phyloP scores from a whole-genome alignment of 2,329 filamentous ascomycete species.

The Verticillium nubilum region DNA sequence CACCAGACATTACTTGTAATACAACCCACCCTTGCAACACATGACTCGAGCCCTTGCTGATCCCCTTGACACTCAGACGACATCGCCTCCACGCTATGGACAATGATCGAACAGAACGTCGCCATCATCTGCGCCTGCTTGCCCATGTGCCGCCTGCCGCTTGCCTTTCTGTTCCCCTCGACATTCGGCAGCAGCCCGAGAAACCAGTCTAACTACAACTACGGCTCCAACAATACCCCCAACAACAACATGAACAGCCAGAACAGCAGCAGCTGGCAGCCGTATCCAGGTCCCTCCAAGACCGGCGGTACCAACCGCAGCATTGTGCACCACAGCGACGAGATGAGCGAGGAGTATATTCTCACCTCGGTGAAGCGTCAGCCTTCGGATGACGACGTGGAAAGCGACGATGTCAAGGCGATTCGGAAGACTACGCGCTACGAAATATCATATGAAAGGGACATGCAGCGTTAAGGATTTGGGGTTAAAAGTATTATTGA shows the following conservation, averaged over 20 bases:
- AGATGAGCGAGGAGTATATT: conserved; percentile 29
- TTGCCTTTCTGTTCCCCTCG: conserved; percentile 27
- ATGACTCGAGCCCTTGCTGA: too few relatives aligned
- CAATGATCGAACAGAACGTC: conserved; percentile 31
- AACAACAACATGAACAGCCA: neutral
- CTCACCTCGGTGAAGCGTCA: conserved; percentile 16
- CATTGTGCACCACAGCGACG: conserved; percentile 19
- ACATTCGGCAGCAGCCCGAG: conserved; percentile 18
- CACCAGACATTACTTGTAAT: conserved; percentile 29
- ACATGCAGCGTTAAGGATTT: neutral
- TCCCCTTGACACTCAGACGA: conserved; percentile 18
- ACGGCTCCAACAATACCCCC: conserved; percentile 3
- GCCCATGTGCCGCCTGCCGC: conserved; percentile 31
- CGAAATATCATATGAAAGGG: conserved; percentile 15
- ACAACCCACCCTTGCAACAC: neutral
- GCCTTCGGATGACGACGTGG: conserved; percentile 2
- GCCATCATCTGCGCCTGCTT: conserved; percentile 33
- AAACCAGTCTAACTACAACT: neutral
- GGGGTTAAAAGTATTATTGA: too few relatives aligned
- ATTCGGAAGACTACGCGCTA: conserved; percentile 32
- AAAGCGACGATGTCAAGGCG: conserved; percentile 10
- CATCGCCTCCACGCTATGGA: conserved; percentile 30
- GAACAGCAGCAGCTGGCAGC: neutral
- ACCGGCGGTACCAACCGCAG: conserved; percentile 1
- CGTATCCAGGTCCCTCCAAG: neutral